Evolutionary conservation across 225 moss, liverwort and hornwort genomes (phyloP), one percentile per base, ranked within the genome.

Genomic region (Climacium dendroides): DNA sequence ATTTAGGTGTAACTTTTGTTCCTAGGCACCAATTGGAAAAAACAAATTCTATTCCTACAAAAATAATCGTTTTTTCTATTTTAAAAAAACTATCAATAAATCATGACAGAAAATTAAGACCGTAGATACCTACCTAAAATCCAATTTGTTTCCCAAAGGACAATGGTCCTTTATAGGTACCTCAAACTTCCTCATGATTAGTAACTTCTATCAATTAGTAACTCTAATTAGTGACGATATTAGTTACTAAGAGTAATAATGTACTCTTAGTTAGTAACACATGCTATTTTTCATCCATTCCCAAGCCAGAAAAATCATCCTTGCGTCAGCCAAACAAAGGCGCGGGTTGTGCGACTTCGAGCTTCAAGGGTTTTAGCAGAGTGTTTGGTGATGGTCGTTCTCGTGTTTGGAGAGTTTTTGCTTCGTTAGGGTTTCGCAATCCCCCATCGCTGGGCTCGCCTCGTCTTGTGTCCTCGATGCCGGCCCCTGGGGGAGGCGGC

Each of bases 401-500:
- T 62, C 11, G 8, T 37, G n/a, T 10, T 6, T 17, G 47, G 25
- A 63, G n/a, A 48, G 25, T 19, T 19, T 58, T 61, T 50, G 74
- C 59, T 45, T n/a, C 24, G 24, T 47, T 66, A 82, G 82, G 82
- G 66, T 82, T 82, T 66, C 82, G 13, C 17, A 23, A 62, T 50
- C 80, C 74, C 37, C 75, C 77, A 81, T 87, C 57, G 85, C 81
- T 20, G 86, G 61, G 70, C 13, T 30, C 37, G 73, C 50, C 26
- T 41, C 59, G 86, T 26, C 35, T 53, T 55, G 87, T 45, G 18
- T 59, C 71, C 63, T 74, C 81, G 66, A 98, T 98, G 97, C 97
- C 96, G 86, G 92, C 92, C 55, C 87, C 95, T 3, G 91, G 92
- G 47, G 94, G 90, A 70, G 92, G 92, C 81, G 94, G 88, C 81